phyloP scores from a whole-genome alignment of 2,329 filamentous ascomycete species.

The Ceratocystiopsis sp. region DNA sequence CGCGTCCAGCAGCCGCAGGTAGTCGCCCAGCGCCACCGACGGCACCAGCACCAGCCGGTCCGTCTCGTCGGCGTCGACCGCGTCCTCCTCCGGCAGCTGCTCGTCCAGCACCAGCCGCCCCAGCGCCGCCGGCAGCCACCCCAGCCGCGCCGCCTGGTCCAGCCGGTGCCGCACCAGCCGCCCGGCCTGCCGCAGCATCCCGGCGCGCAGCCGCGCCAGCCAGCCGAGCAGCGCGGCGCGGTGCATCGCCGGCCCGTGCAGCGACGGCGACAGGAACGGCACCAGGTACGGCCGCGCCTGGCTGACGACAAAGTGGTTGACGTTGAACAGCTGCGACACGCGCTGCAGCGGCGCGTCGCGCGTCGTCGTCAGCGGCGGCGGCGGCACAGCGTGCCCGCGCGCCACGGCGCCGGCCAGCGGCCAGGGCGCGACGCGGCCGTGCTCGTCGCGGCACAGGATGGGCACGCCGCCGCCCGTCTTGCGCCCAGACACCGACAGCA shows the following conservation, averaged over 20 bases:
- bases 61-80: no score
- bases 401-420: slow-evolving; percentile 41
- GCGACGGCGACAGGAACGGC: slow-evolving; percentile 66
- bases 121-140: slow-evolving; percentile 50
- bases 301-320: slow-evolving; percentile 89
- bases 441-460: slow-evolving; percentile 58
- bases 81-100: slow-evolving; percentile 43
- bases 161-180: slow-evolving; percentile 51
- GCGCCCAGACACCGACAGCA: slow-evolving; percentile 40
- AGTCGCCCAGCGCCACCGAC: slow-evolving; percentile 55
- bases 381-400: slow-evolving; percentile 52
- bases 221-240: slow-evolving; percentile 25
- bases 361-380: slow-evolving; percentile 44
- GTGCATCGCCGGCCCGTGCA: slow-evolving; percentile 57
- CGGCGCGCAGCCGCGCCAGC: slow-evolving; percentile 33
- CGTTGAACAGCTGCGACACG: slow-evolving; percentile 72
- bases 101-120: slow-evolving; percentile 71
- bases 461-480: slow-evolving; percentile 12
- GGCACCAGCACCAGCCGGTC: slow-evolving; percentile 65
- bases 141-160: slow-evolving; percentile 60
- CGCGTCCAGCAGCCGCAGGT: slow-evolving; percentile 64
- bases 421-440: slow-evolving; percentile 54
- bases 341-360: slow-evolving; percentile 49
- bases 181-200: slow-evolving; percentile 3
- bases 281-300: slow-evolving; percentile 82